Percentiles rank a stretch among this genome's conserved stretches.
Conservation (phyloP, 1,139 yeast genomes). For the Pichia sp. region DNA sequence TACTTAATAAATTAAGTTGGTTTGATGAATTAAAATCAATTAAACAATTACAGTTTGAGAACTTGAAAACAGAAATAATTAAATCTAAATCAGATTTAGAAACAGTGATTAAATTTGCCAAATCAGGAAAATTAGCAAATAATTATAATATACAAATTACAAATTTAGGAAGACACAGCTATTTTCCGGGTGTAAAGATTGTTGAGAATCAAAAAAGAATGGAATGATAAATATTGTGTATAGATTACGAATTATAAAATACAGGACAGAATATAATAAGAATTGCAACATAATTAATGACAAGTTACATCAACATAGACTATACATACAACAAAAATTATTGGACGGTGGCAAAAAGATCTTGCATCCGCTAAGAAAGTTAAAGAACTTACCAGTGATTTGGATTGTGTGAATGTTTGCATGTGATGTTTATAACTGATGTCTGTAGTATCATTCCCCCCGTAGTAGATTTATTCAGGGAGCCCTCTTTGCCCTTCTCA, state of each 20-base stretch:
- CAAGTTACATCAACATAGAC: neutral
- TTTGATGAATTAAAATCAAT: conserved; percentile 11
- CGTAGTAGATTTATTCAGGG: too few relatives aligned
- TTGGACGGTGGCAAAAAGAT: conserved; percentile 29
- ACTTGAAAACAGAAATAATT: conserved; percentile 18
- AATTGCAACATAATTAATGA: too few relatives aligned
- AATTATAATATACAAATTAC: conserved; percentile 14
- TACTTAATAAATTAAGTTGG: conserved; percentile 11
- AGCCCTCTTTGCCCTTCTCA: too few relatives aligned
- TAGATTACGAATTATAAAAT: neutral
- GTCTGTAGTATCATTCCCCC: too few relatives aligned
- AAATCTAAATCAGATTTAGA: conserved; percentile 19
- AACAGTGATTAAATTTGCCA: conserved; percentile 12
- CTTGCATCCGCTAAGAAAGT: conserved; percentile 31
- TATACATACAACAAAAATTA: conserved; percentile 3
- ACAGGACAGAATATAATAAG: too few relatives aligned
- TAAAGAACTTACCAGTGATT: conserved; percentile 14
- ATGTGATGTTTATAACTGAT: too few relatives aligned
- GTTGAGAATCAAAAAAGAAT: neutral
- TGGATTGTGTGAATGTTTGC: neutral
- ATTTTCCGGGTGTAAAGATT: conserved; percentile 23
- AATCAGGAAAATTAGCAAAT: neutral
- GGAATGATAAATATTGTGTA: neutral
- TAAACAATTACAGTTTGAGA: conserved; percentile 13
- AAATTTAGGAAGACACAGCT: conserved; percentile 20